phyloP scores from a whole-genome alignment of 2,329 filamentous ascomycete species.

The Scytalidium lignicola region DNA sequence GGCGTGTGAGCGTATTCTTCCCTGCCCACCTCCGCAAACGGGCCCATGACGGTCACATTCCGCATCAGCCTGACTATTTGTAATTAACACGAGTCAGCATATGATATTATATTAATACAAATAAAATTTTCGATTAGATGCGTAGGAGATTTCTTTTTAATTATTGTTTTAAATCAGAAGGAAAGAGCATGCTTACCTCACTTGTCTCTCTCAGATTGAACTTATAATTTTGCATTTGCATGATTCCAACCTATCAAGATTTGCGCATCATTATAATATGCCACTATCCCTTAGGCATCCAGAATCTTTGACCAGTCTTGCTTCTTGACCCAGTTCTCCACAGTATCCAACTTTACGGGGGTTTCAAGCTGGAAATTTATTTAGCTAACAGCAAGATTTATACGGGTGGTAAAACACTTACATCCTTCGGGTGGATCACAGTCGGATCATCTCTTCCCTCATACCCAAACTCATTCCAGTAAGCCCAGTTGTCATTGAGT shows the following conservation, averaged over 20 bases:
- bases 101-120: no score
- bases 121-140: no score
- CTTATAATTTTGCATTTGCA: no score
- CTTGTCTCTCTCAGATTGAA: no score
- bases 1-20: conserved; percentile 20
- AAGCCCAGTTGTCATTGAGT: conserved; percentile 2
- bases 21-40: conserved; percentile 14
- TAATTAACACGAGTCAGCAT: no score
- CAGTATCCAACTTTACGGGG: conserved; percentile 10
- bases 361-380: conserved; percentile 11
- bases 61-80: conserved; percentile 21
- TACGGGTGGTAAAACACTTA: conserved; percentile 4
- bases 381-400: neutral
- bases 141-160: no score
- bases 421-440: conserved; percentile 23
- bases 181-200: no score
- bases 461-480: conserved; percentile 5
- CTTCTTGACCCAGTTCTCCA: conserved; percentile 13
- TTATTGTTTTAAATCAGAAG: no score
- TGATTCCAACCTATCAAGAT: no score
- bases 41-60: conserved; percentile 8
- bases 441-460: conserved; percentile 29
- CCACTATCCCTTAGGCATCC: no score
- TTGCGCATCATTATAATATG: no score
- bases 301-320: conserved; percentile 19